These are phyloP conservation scores for Bretziella fagacearum DNA, from an alignment of 2,329 filamentous ascomycete genomes.

Conservation along the genomic window DNA sequence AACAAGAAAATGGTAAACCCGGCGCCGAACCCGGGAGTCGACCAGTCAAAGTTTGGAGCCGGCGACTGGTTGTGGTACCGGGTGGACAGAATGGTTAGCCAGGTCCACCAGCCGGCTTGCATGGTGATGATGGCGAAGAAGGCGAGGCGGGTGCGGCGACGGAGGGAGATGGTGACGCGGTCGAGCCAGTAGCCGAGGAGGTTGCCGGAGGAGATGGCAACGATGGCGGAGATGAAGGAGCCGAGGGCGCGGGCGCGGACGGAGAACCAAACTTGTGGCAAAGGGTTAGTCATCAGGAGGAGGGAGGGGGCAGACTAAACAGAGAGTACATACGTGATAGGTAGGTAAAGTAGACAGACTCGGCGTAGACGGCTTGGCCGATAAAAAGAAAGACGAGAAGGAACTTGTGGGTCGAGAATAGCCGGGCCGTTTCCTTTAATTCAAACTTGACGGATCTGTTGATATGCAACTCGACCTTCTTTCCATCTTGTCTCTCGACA, in stretches of 20 bases:
- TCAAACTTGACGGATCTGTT: conserved; percentile 39
- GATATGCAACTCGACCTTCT: conserved; percentile 42
- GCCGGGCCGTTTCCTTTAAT: conserved; percentile 38
- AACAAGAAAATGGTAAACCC: conserved; percentile 53
- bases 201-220: conserved; percentile 49
- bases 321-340: conserved; percentile 24
- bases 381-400: conserved; percentile 50
- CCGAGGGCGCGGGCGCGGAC: conserved; percentile 53
- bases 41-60: conserved; percentile 50
- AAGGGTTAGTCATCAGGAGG: background rate
- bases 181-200: conserved; percentile 49
- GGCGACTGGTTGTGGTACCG: conserved; percentile 32
- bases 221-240: conserved; percentile 52
- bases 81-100: conserved; percentile 49
- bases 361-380: conserved; percentile 51
- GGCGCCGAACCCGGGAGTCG: conserved; percentile 42
- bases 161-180: conserved; percentile 35
- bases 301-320: background rate
- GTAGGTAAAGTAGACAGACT: conserved; percentile 59
- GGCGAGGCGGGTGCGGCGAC: conserved; percentile 33
- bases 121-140: conserved; percentile 38
- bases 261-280: conserved; percentile 42
- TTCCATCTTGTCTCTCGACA: conserved; percentile 49
- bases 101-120: conserved; percentile 56
- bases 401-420: conserved; percentile 45